Conservation (phyloP, 2,329 filamentous ascomycete species). For the Cytospora piceicola region DNA sequence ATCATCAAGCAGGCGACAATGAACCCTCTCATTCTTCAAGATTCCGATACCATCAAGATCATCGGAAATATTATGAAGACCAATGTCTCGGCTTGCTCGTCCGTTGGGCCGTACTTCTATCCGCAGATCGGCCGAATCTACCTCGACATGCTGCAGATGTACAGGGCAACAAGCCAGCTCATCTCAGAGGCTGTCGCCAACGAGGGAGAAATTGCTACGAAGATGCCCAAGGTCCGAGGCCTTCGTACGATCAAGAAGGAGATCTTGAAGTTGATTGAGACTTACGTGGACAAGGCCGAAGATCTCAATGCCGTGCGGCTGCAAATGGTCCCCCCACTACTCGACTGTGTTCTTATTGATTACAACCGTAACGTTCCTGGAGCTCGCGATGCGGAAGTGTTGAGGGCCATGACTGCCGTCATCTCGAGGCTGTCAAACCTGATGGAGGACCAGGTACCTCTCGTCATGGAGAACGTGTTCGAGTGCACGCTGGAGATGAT, state of each 20-base stretch:
- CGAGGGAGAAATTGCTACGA: constrained; percentile 90
- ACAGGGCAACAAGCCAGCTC: constrained; percentile 91
- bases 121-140: constrained; percentile 98
- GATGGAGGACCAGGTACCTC: constrained; percentile 98
- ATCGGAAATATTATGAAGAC: constrained; percentile 99
- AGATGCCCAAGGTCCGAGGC: constrained; percentile 95
- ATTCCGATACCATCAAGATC: constrained; percentile 94
- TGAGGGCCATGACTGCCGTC: constrained; percentile 97
- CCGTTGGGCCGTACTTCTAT: constrained; percentile 96
- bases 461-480: constrained; percentile 98
- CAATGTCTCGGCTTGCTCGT: constrained; percentile 97
- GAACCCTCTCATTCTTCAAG: constrained; percentile 84
- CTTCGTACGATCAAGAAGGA: constrained; percentile 99
- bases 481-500: constrained; percentile 99
- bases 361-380: constrained; percentile 97
- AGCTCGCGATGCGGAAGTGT: constrained; percentile 91
- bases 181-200: constrained; percentile 90
- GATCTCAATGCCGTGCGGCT: constrained; percentile 90
- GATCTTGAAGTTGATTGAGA: constrained; percentile 97
- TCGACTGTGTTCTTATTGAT: constrained; percentile 92
- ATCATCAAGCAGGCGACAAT: constrained; percentile 89
- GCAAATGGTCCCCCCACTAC: constrained; percentile 92
- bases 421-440: constrained; percentile 91
- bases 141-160: constrained; percentile 99
- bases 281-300: constrained; percentile 97